Conservation (phyloP, 805 yeast genomes). For the Zygoascus flipseniorum region DNA sequence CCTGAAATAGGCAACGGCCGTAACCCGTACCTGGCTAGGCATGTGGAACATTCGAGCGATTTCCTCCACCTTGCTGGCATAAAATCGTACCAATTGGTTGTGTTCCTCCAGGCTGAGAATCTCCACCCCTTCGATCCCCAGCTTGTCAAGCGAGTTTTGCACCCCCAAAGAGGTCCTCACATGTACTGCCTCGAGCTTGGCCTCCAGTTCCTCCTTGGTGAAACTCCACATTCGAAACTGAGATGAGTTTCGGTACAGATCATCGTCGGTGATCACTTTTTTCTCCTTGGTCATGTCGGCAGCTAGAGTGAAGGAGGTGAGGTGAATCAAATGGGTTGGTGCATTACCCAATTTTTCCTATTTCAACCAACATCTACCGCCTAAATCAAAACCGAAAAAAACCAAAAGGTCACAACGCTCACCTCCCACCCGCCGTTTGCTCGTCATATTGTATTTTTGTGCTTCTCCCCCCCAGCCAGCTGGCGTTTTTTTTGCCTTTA, state of each 20-base stretch:
- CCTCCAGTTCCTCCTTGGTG: constrained; percentile 47
- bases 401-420: no score
- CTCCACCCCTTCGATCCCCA: constrained; percentile 26
- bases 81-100: constrained; percentile 53
- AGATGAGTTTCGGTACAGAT: constrained; percentile 75
- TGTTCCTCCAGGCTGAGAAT: constrained; percentile 65
- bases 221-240: constrained; percentile 87
- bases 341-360: no score
- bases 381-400: no score
- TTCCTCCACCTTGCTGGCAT: constrained; percentile 61
- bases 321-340: no score
- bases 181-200: constrained; percentile 43
- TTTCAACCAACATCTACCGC: no score
- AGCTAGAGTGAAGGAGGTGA: no score
- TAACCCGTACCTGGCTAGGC: constrained; percentile 82
- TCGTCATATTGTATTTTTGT: no score
- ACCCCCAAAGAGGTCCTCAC: constrained; percentile 41
- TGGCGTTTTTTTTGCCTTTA: no score
- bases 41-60: constrained; percentile 66
- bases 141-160: constrained; percentile 10
- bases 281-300: not conserved
- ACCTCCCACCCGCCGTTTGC: no score
- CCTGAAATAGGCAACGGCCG: constrained; percentile 75
- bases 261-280: constrained; percentile 63
- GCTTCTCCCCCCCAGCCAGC: no score